A percentile compares a stretch with the other conserved stretches of the same genome.
phyloP scores from a whole-genome alignment of 2,329 filamentous ascomycete species.

The Diplodia corticola region DNA sequence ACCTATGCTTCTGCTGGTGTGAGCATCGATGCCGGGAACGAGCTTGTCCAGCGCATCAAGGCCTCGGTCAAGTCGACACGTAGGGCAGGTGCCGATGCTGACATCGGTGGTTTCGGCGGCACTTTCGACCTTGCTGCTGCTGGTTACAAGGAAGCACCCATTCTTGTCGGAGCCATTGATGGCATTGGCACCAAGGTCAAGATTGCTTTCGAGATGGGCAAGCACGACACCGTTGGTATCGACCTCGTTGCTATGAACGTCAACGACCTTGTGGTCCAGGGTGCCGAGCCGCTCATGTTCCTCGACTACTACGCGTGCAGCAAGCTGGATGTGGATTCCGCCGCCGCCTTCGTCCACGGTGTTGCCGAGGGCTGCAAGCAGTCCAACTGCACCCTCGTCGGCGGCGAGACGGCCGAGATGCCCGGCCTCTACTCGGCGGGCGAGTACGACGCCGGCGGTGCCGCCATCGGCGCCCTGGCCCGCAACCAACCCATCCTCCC shows the following conservation, averaged over 20 bases:
- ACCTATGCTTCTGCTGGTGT: constrained; percentile 95
- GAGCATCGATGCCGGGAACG: constrained; percentile 90
- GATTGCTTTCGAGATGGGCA: constrained; percentile 84
- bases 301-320: constrained; percentile 97
- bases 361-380: constrained; percentile 85
- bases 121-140: constrained; percentile 75
- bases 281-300: constrained; percentile 92
- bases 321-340: constrained; percentile 74
- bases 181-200: constrained; percentile 96
- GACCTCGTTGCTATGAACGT: constrained; percentile 99
- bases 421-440: constrained; percentile 86
- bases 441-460: constrained; percentile 91
- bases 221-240: constrained; percentile 93
- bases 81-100: constrained; percentile 82
- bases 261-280: constrained; percentile 95
- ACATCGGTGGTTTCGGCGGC: constrained; percentile 94
- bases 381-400: constrained; percentile 86
- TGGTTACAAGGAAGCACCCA: constrained; percentile 72
- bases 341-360: constrained; percentile 84
- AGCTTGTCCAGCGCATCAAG: constrained; percentile 90
- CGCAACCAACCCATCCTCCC: constrained; percentile 69
- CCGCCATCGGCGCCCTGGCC: constrained; percentile 80
- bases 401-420: constrained; percentile 98
- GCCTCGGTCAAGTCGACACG: constrained; percentile 80
- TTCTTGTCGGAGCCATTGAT: constrained; percentile 91